Percentiles rank a stretch among this genome's conserved stretches.
These are phyloP conservation scores for Chenopodium formosanum DNA, from an alignment of 148 eudicot species.

Conservation along the genomic window DNA sequence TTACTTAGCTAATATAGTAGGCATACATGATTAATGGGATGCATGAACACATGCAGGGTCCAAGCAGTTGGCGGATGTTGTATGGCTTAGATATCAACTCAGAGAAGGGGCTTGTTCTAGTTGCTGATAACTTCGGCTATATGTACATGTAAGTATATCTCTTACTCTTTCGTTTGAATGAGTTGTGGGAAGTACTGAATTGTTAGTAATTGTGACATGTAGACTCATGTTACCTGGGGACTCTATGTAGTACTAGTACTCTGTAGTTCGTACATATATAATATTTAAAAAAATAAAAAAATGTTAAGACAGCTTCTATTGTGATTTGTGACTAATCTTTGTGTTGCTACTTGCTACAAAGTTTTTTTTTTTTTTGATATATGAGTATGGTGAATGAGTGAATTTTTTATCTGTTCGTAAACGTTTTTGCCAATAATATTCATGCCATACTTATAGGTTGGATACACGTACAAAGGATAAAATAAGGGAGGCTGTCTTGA, in stretches of 20 bases:
- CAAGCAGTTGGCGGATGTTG: slow-evolving; percentile 88
- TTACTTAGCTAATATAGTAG: not conserved
- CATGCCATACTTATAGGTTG: slow-evolving; percentile 45
- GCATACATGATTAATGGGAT: not conserved
- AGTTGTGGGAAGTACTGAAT: not conserved
- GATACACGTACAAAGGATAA: slow-evolving; percentile 68
- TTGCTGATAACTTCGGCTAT: slow-evolving; percentile 82
- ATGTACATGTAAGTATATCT: slow-evolving; percentile 59
- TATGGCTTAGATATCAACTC: slow-evolving; percentile 85
- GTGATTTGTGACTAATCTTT: not conserved
- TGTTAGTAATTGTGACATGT: not conserved
- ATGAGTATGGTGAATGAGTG: not conserved
- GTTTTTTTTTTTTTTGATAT: not conserved
- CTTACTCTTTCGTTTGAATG: not conserved
- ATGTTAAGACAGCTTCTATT: not conserved
- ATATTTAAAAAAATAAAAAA: too few species aligned
- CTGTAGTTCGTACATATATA: too few species aligned
- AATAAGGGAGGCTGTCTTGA: slow-evolving; percentile 55
- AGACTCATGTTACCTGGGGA: not conserved
- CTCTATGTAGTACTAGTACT: not conserved
- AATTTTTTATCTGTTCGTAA: not conserved
- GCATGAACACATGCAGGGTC: slow-evolving; percentile 55
- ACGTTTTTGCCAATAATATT: not conserved
- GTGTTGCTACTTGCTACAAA: too few species aligned
- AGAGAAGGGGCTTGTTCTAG: slow-evolving; percentile 77